Evolutionary conservation across 108 stramenopile species (phyloP), one percentile per base, ranked within the genome.

Genomic region (Fragilariopsis cylindrus): DNA sequence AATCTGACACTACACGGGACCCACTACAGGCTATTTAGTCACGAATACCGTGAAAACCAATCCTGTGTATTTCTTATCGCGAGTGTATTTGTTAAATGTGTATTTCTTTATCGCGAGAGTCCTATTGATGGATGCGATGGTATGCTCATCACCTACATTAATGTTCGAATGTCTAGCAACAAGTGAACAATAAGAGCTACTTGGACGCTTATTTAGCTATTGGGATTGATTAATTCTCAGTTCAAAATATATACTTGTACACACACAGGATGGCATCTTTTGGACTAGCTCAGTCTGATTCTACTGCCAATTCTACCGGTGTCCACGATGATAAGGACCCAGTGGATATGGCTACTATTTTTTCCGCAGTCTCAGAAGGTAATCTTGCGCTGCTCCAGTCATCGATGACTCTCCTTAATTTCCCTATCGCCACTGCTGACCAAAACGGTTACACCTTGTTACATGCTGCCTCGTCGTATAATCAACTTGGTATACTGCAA

Each of bases 381-480:
- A 76, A 90, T 56, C 72, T 87, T 48, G 13, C 76, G 9, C 63
- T 90, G 56, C 50, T 90, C 65, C 80, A 87, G 66, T 42, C 66
- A 11, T 80, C 82, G 41, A 52, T 90, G 40, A 8, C 15, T 13
- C 9, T 65, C 9, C 58, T 90, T 48, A 68, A 78, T 12, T 63
- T 85, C 2, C 40, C 78, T 4, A 57, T 57, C 4, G 77, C 48
- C 41, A 52, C 72, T 12, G 74, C 82, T 1, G 89, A 90, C 71
- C 84, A 86, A 65, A 78, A 85, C 54, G 86, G 86, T 9, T 87
- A 86, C 67, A 90, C 89, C 12, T 73, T 87, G 43, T 48, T 87
- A 60, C 89, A 90, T 53, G 84, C 89, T 2, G 89, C 89, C 1
- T 79, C 89, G 3, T 84, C 89, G 21, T 90, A 90, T 77, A 71